These are phyloP conservation scores for Trypanosoma boissoni DNA, from an alignment of 208 protist species.

Conservation along the genomic window DNA sequence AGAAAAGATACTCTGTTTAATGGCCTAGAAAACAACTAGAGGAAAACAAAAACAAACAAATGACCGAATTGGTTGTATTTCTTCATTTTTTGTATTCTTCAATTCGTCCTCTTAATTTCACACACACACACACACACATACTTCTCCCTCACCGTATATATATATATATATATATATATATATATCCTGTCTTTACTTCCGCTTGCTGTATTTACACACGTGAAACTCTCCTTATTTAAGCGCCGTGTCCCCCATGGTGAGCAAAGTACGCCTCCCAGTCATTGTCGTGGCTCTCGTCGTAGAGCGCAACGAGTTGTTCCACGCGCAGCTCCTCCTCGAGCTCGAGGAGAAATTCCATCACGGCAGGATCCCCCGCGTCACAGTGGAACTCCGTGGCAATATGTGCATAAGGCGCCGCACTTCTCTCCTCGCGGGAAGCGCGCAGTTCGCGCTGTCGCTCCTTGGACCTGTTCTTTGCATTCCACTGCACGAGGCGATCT, in stretches of 20 bases:
- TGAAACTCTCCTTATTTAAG: too few relatives aligned
- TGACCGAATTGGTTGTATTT: background rate
- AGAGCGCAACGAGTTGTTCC: slow-evolving; percentile 58
- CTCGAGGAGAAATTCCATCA: slow-evolving; percentile 57
- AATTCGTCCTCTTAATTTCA: too few relatives aligned
- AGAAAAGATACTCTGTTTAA: background rate
- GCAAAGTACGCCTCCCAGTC: slow-evolving; percentile 72
- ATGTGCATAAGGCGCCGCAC: slow-evolving; percentile 10
- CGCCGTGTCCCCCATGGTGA: too few relatives aligned
- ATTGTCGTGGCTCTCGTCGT: slow-evolving; percentile 49
- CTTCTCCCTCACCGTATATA: background rate
- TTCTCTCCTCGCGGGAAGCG: slow-evolving; percentile 12
- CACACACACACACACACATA: too few relatives aligned
- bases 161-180: background rate
- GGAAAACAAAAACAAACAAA: slow-evolving; percentile 1
- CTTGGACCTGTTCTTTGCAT: slow-evolving; percentile 22
- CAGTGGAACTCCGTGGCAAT: slow-evolving; percentile 57
- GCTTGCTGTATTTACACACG: too few relatives aligned
- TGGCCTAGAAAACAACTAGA: slow-evolving; percentile 5
- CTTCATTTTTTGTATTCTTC: too few relatives aligned
- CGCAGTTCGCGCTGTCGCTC: slow-evolving; percentile 25
- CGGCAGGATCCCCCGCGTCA: slow-evolving; percentile 39
- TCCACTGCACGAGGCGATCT: slow-evolving; percentile 52
- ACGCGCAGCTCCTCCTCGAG: slow-evolving; percentile 81
- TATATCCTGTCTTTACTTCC: too few relatives aligned